Evolutionary conservation across 1,284 basidiomycete genomes (phyloP).

Genomic region (Cryptococcus hybrid): DNA sequence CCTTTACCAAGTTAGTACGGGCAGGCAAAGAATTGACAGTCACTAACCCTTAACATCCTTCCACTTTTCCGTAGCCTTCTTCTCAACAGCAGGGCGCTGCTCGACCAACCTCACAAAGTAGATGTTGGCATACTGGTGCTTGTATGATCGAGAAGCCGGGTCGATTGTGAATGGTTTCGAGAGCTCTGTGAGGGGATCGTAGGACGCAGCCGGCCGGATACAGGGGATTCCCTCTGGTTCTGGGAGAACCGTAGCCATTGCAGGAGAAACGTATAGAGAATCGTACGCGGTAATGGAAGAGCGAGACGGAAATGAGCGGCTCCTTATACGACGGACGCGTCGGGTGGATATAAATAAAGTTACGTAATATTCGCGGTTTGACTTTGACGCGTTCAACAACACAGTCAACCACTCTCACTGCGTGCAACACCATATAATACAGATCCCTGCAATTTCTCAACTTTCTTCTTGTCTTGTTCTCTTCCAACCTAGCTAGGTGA

Average conservation of each 20-base stretch:
- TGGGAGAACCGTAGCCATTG: conserved; percentile 7
- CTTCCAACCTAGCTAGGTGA: no score
- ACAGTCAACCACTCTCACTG: no score
- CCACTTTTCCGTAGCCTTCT: conserved; percentile 67
- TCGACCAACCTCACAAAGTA: conserved; percentile 76
- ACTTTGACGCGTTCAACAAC: no score
- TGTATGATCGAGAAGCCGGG: conserved; percentile 50
- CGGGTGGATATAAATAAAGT: neutral
- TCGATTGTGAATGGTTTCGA: conserved; percentile 48
- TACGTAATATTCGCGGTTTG: neutral
- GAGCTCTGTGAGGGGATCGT: conserved; percentile 41
- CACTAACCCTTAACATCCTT: conserved; percentile 58
- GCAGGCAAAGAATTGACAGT: neutral
- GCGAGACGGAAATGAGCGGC: no score
- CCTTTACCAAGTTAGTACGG: conserved; percentile 51
- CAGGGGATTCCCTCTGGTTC: conserved; percentile 1
- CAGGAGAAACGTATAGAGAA: neutral
- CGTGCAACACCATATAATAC: no score
- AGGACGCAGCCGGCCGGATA: conserved; percentile 29
- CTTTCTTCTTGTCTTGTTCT: no score
- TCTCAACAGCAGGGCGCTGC: conserved; percentile 63
- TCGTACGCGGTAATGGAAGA: neutral
- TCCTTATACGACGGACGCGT: neutral
- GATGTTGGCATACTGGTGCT: conserved; percentile 89
- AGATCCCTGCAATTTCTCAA: no score